phyloP scores from a whole-genome alignment of 305 asterid genomes.

The Fraxinus angustifolia region DNA sequence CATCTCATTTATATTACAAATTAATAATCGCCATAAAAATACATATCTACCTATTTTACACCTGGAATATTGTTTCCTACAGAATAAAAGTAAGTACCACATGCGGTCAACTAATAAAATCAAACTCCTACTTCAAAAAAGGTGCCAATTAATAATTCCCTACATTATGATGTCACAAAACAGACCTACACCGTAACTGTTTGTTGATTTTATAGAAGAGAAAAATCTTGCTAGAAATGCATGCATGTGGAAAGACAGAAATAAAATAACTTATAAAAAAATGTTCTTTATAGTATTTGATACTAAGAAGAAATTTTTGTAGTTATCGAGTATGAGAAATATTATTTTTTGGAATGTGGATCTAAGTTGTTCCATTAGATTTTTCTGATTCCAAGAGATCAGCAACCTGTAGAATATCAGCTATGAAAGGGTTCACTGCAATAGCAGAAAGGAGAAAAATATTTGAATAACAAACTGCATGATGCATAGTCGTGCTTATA shows the following conservation, averaged over 20 bases:
- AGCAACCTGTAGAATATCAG: background rate
- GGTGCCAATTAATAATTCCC: background rate
- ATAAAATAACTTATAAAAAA: background rate
- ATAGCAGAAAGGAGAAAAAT: background rate
- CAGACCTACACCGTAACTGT: background rate
- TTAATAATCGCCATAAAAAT: background rate
- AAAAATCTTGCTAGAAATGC: background rate
- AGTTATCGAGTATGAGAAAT: background rate
- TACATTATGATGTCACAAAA: background rate
- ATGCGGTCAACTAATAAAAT: background rate
- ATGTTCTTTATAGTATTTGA: background rate
- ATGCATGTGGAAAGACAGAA: background rate
- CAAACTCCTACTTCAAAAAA: background rate
- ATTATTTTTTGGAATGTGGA: background rate
- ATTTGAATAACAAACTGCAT: background rate
- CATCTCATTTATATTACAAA: background rate
- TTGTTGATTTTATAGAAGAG: background rate
- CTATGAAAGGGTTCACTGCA: background rate
- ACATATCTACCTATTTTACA: background rate
- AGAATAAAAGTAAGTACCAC: background rate
- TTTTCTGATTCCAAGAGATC: background rate
- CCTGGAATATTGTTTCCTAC: background rate
- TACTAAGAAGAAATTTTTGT: background rate
- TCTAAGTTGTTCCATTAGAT: background rate
- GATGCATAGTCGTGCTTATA: background rate